Evolutionary conservation across 176 grass and related monocot genomes (phyloP).

Genomic region (barley (Hordeum vulgare)): DNA sequence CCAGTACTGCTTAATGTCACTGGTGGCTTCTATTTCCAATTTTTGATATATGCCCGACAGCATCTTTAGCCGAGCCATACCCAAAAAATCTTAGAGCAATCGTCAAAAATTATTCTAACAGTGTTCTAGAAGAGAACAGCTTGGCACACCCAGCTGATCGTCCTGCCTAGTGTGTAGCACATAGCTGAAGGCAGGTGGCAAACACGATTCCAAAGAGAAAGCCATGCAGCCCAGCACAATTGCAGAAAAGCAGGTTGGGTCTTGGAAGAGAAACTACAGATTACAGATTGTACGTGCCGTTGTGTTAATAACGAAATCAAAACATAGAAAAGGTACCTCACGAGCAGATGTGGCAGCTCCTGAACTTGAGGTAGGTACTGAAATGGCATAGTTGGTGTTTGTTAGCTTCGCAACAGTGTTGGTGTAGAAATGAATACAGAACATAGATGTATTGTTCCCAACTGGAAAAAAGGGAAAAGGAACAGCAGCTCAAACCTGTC

Average conservation of each 20-base stretch:
- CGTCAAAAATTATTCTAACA: not conserved
- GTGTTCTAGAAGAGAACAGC: not conserved
- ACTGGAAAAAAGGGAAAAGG: not conserved
- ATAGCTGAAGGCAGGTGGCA: not conserved
- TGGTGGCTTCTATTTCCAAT: not conserved
- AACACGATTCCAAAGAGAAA: not conserved
- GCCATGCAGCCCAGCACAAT: not conserved
- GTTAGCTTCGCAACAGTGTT: not conserved
- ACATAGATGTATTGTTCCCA: not conserved
- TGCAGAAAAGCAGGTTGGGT: not conserved
- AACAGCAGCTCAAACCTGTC: slow-evolving; percentile 40
- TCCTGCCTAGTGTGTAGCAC: not conserved
- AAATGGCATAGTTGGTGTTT: slow-evolving; percentile 4
- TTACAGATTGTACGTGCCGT: not conserved
- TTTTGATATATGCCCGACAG: not conserved
- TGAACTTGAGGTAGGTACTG: slow-evolving; percentile 44
- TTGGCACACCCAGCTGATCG: not conserved
- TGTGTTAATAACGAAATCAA: not conserved
- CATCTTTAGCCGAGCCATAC: not conserved
- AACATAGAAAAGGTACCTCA: slow-evolving; percentile 48
- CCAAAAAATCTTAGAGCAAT: not conserved
- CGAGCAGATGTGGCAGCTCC: slow-evolving; percentile 42
- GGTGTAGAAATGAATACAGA: not conserved
- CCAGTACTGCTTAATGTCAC: not conserved
- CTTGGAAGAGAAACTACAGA: not conserved